Evolutionary conservation across 2,329 filamentous ascomycete species (phyloP).

Genomic region (Fusarium foetens): DNA sequence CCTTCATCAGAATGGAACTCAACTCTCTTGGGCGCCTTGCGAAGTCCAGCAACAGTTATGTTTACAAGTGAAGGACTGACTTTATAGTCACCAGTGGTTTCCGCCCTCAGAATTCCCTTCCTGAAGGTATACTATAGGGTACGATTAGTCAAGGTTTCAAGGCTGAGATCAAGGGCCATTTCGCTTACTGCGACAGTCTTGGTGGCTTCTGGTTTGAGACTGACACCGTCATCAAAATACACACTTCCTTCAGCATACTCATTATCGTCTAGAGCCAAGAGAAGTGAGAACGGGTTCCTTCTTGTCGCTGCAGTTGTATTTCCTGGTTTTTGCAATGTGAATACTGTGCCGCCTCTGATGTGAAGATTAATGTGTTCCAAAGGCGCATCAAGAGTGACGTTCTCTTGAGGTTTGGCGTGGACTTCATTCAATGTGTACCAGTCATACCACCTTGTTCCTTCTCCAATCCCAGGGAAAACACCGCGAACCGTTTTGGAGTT

Average conservation of each 20-base stretch:
- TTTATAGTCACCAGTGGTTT: not conserved
- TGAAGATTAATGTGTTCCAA: not conserved
- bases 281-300: not conserved
- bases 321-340: not conserved
- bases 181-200: not conserved
- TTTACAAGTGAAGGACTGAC: not conserved
- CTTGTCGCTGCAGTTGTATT: not conserved
- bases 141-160: rapidly evolving
- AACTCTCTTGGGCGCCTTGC: not conserved
- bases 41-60: not conserved
- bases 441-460: not conserved
- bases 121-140: not conserved
- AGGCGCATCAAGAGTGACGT: not conserved
- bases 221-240: not conserved
- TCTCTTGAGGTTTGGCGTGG: not conserved
- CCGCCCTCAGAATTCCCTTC: not conserved
- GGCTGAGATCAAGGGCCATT: rapidly evolving
- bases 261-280: not conserved
- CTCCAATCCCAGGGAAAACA: not conserved
- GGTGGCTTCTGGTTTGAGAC: not conserved
- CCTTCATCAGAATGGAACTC: not conserved
- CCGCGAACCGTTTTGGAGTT: not conserved
- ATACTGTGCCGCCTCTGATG: not conserved
- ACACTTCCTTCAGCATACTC: not conserved
- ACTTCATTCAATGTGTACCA: not conserved